These are phyloP conservation scores for Mycena metata DNA, from an alignment of 768 basidiomycete species.

Conservation along the genomic window DNA sequence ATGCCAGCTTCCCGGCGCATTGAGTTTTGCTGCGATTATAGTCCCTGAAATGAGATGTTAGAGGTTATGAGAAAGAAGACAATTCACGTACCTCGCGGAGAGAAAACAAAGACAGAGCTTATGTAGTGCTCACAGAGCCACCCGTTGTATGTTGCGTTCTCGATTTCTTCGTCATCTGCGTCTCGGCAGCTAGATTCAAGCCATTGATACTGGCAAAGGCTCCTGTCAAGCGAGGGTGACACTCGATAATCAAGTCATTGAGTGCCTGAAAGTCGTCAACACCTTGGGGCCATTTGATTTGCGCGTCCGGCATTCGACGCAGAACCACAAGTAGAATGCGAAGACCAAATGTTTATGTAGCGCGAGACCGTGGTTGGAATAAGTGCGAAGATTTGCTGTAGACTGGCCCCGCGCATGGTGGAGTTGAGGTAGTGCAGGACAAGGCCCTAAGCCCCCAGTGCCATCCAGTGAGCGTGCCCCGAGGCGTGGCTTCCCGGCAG, in stretches of 20 bases:
- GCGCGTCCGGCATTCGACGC: constrained; percentile 45
- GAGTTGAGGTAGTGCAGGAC: constrained; percentile 59
- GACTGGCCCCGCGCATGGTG: constrained; percentile 53
- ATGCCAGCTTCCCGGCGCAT: too few relatives aligned
- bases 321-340: constrained; percentile 49
- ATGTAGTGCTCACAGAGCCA: constrained; percentile 58
- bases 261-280: constrained; percentile 46
- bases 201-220: constrained; percentile 60
- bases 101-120: constrained; percentile 51
- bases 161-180: too few relatives aligned
- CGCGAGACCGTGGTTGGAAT: constrained; percentile 52
- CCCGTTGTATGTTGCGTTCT: too few relatives aligned
- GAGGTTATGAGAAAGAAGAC: constrained; percentile 11
- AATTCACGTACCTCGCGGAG: constrained; percentile 41
- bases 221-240: constrained; percentile 52
- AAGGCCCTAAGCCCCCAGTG: constrained; percentile 57
- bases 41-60: constrained; percentile 44
- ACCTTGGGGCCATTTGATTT: constrained; percentile 43
- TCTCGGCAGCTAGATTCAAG: constrained; percentile 49
- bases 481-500: too few relatives aligned
- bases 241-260: constrained; percentile 43
- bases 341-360: constrained; percentile 53
- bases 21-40: constrained; percentile 49
- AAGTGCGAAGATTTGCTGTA: constrained; percentile 62
- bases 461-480: too few relatives aligned